Percentiles rank a stretch among this genome's conserved stretches.
Evolutionary conservation across 2,329 filamentous ascomycete genomes (phyloP).

Genomic region (Epichloe uncinata): DNA sequence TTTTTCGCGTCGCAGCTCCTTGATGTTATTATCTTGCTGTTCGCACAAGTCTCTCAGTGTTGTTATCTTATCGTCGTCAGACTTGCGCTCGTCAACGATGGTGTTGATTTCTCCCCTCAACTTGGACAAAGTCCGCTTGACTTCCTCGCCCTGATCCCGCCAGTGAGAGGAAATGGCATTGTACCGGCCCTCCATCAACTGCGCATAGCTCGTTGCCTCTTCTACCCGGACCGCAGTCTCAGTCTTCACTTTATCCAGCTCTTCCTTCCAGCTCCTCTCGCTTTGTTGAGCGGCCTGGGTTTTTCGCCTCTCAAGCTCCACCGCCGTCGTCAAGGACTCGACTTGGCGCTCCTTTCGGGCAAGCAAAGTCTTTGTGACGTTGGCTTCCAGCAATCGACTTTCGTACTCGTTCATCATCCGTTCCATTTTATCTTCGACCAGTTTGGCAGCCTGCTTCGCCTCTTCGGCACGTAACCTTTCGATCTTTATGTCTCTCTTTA

Average conservation of each 20-base stretch:
- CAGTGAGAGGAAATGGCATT: slow-evolving; percentile 53
- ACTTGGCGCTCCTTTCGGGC: slow-evolving; percentile 63
- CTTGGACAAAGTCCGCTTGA: slow-evolving; percentile 36
- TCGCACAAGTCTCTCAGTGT: slow-evolving; percentile 57
- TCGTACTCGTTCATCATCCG: slow-evolving; percentile 56
- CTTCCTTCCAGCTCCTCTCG: slow-evolving; percentile 47
- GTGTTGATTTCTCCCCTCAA: slow-evolving; percentile 40
- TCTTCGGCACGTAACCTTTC: slow-evolving; percentile 55
- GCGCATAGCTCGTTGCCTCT: slow-evolving; percentile 49
- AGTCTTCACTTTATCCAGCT: slow-evolving; percentile 47
- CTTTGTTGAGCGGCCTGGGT: slow-evolving; percentile 44
- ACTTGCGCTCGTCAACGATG: slow-evolving; percentile 40
- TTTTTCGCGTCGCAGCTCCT: slow-evolving; percentile 46
- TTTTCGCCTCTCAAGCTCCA: slow-evolving; percentile 51
- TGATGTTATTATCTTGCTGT: slow-evolving; percentile 58
- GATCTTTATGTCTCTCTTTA: slow-evolving; percentile 60
- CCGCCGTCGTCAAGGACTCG: slow-evolving; percentile 48
- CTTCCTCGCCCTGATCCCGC: slow-evolving; percentile 51
- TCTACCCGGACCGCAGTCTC: slow-evolving; percentile 52
- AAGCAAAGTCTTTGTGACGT: slow-evolving; percentile 57
- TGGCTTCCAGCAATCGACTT: slow-evolving; percentile 53
- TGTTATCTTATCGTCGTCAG: slow-evolving; percentile 49
- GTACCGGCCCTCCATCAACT: slow-evolving; percentile 57
- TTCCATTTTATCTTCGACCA: slow-evolving; percentile 60
- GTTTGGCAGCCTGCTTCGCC: slow-evolving; percentile 51